Evolutionary conservation across 345 rosid species (phyloP), one percentile per base, ranked within the genome.

Genomic region (Anastatica hierochuntica): DNA sequence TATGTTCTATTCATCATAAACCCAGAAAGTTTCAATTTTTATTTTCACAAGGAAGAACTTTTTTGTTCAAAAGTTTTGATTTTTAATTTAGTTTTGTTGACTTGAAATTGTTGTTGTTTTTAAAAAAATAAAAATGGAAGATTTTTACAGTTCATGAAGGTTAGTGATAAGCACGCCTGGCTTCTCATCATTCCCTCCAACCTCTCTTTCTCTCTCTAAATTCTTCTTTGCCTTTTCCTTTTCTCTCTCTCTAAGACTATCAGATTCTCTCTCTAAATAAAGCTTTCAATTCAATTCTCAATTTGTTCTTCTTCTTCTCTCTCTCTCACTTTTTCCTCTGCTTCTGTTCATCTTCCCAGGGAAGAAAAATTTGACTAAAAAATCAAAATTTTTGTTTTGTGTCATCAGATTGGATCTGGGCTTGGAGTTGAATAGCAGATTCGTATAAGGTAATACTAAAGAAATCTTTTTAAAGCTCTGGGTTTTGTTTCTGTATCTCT

Each of bases 141-240:
- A 49, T 27, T 39, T 27, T 43, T 9, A 73, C 60, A 69, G 71
- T 71, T 48, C 49, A 63, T 69, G 67, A 60, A 65, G 72, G 78
- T 83, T 90, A 77, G 97, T 86, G 94, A 79, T 77, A 63, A 77
- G 88, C 97, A 84, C 97, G 94, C 82, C 94, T 86, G 90, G 83
- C 90, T 80, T 42, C 77, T 88, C 80, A 86, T 84, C 78, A 80
- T 79, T 81, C 85, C 78, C 77, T 82, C 85, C 75, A 72, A 60
- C 72, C 64, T 35, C 6, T 55, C 18, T 50, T 43, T 53, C 14
- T 48, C 44, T 51, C 19, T 46, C 34, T 39, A 21, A 38, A 24
- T 24, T n/a, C n/a, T n/a, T n/a, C n/a, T n/a, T n/a, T n/a, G n/a
- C n/a, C n/a, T n/a, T n/a, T n/a, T n/a, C n/a, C n/a, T n/a, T n/a